phyloP scores from a whole-genome alignment of 2,329 filamentous ascomycete species.

The Fusarium illudens region DNA sequence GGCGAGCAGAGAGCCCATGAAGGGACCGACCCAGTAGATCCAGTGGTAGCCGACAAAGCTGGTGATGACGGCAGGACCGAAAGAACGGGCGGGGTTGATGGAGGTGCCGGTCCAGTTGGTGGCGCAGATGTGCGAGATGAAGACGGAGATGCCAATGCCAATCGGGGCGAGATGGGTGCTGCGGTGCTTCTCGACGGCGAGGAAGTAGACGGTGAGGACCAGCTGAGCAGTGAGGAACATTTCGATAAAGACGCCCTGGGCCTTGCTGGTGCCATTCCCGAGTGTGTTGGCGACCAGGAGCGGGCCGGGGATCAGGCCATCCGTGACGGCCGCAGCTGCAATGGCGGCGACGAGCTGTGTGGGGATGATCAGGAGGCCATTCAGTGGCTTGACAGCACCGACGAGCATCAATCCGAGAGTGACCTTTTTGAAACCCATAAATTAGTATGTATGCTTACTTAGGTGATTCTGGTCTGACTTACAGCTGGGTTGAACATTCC shows the following conservation, averaged over 20 bases:
- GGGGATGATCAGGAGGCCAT: conserved; percentile 60
- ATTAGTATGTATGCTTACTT: background rate
- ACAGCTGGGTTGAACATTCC: conserved; percentile 62
- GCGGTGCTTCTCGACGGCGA: conserved; percentile 77
- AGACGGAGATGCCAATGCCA: conserved; percentile 75
- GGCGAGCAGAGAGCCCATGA: conserved; percentile 59
- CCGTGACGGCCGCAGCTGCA: conserved; percentile 64
- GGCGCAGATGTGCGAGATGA: conserved; percentile 62
- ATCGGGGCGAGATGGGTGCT: conserved; percentile 76
- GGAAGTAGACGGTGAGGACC: conserved; percentile 72
- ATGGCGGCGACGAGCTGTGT: conserved; percentile 69
- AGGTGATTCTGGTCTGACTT: conserved; percentile 40
- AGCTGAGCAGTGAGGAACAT: conserved; percentile 71
- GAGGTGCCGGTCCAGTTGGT: conserved; percentile 59
- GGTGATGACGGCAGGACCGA: conserved; percentile 57
- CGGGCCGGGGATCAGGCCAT: conserved; percentile 65
- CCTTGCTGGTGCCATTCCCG: conserved; percentile 57
- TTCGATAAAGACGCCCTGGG: conserved; percentile 72
- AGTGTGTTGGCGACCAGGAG: conserved; percentile 66
- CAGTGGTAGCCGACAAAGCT: conserved; percentile 58
- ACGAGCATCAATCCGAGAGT: conserved; percentile 68
- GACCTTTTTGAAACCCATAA: conserved; percentile 44
- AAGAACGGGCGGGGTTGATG: conserved; percentile 61
- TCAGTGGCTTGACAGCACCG: conserved; percentile 62
- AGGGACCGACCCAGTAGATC: conserved; percentile 65